phyloP scores from a whole-genome alignment of 2,329 filamentous ascomycete species.

The Arthrinium puccinioides region DNA sequence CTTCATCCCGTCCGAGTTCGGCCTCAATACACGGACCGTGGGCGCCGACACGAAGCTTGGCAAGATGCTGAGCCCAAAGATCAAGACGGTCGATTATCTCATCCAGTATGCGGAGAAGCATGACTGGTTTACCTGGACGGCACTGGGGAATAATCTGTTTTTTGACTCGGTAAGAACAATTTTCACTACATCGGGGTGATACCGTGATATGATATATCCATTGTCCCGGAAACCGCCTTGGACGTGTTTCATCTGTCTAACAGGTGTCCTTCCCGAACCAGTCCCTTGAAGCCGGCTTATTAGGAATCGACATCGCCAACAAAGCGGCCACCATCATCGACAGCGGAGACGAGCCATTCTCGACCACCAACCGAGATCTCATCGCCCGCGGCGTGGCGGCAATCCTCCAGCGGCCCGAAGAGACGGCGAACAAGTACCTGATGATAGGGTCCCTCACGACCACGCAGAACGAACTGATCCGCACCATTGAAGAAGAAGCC shows the following conservation, averaged over 20 bases:
- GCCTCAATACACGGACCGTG: conserved; percentile 22
- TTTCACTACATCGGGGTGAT: not conserved
- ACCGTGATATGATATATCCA: too few species aligned
- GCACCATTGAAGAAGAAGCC: conserved; percentile 39
- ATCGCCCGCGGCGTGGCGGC: conserved; percentile 45
- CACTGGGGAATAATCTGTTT: conserved; percentile 48
- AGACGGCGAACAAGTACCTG: conserved; percentile 52
- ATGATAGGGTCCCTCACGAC: conserved; percentile 49
- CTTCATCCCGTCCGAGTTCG: conserved; percentile 50
- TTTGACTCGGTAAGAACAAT: conserved; percentile 44
- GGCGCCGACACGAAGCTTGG: conserved; percentile 12
- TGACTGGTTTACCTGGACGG: conserved; percentile 49
- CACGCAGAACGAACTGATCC: conserved; percentile 50
- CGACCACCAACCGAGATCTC: conserved; percentile 40
- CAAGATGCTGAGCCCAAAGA: conserved; percentile 17
- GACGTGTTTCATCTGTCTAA: too few species aligned
- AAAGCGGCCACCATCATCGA: conserved; percentile 49
- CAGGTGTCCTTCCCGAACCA: too few species aligned
- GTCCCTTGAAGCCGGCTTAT: conserved; percentile 37
- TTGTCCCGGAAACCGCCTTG: too few species aligned
- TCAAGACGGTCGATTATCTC: conserved; percentile 39
- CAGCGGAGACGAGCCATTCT: conserved; percentile 44
- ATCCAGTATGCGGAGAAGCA: conserved; percentile 36
- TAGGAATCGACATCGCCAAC: conserved; percentile 41
- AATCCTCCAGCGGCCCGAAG: conserved; percentile 37